phyloP scores from a whole-genome alignment of 768 basidiomycete species.

The Agaricus subrufescens region DNA sequence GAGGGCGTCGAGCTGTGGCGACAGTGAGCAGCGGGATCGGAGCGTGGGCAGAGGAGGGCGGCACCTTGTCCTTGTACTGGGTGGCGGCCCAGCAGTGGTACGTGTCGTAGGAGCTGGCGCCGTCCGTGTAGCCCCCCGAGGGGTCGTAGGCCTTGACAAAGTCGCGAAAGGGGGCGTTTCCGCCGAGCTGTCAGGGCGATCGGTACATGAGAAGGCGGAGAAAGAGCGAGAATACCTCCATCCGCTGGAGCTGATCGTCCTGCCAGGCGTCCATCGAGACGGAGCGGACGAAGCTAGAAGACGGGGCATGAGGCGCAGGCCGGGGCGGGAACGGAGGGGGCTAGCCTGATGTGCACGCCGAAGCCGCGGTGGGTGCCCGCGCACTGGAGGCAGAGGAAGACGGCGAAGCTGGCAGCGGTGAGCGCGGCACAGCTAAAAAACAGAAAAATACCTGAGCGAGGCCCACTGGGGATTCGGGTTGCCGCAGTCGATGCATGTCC shows the following conservation, averaged over 20 bases:
- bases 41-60: conserved; percentile 1
- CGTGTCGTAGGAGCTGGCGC: conserved; percentile 61
- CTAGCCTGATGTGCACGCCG: conserved; percentile 86
- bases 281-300: conserved; percentile 78
- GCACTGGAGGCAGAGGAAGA: conserved; percentile 91
- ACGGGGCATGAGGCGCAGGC: conserved; percentile 17
- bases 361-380: conserved; percentile 83
- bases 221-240: conserved; percentile 58
- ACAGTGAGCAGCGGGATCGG: conserved; percentile 11
- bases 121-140: conserved; percentile 65
- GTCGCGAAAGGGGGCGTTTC: conserved; percentile 76
- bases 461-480: conserved; percentile 98
- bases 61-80: conserved; percentile 92
- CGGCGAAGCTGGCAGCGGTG: conserved; percentile 55
- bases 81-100: conserved; percentile 94
- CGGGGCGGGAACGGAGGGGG: conserved; percentile 14
- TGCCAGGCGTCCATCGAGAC: conserved; percentile 98
- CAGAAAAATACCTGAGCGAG: conserved; percentile 54
- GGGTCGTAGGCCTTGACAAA: conserved; percentile 74
- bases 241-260: conserved; percentile 79
- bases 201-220: conserved; percentile 4
- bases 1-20: conserved; percentile 66
- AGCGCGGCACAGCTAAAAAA: conserved; percentile 9
- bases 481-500: conserved; percentile 73
- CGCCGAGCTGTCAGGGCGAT: conserved; percentile 59